Base-by-base conservation (phyloP, 768 basidiomycete species). In the Boletus patriciae region DNA sequence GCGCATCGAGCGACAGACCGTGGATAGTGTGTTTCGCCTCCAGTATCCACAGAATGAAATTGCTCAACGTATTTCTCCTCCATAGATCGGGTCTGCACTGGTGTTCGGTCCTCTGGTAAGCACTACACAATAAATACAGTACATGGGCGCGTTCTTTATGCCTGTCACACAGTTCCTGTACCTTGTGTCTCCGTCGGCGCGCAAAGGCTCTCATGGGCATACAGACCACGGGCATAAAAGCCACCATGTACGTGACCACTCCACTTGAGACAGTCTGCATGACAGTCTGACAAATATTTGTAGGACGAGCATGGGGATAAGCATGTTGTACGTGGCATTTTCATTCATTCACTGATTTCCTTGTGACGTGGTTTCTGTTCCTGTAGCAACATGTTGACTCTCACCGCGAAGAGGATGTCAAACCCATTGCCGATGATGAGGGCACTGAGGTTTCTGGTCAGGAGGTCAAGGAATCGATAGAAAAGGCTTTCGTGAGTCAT, bases 61-160 rank as follows among this genome's bases (percentile, higher is more conserved):
- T 53, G 1, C 46, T 50, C 34, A 40, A 41, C 27, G 7, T 33
- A 19, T 58, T 38, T 21, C 31, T 31, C 3, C 42, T 46, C 21
- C 6, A 4, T 27, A 72, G 72, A 58, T 72, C 42, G 72, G 72
- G 42, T 73, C 71, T 15, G 69, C 67, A 18, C 46, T 72, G 37
- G 55, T 71, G 47, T 72, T 72, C 42, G 72, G 72, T 52, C 67
- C 71, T 50, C 53, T 61, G 52, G 72, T 74, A 41, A 44, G 70
- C 57, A 40, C 5, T 27, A 10, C 18, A 21, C 36, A 11, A 31
- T 21, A 19, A 45, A 47, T 50, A 23, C 10, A 25, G 18, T 42
- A 3, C 12, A 33, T 27, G 29, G 8, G 19, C 15, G 0, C 12
- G 23, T 34, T 34, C 12, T 54, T 34, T 43, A 41, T 44, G 53